These are phyloP conservation scores for Hortiboletus campestris DNA, from an alignment of 768 basidiomycete genomes.

Conservation along the genomic window DNA sequence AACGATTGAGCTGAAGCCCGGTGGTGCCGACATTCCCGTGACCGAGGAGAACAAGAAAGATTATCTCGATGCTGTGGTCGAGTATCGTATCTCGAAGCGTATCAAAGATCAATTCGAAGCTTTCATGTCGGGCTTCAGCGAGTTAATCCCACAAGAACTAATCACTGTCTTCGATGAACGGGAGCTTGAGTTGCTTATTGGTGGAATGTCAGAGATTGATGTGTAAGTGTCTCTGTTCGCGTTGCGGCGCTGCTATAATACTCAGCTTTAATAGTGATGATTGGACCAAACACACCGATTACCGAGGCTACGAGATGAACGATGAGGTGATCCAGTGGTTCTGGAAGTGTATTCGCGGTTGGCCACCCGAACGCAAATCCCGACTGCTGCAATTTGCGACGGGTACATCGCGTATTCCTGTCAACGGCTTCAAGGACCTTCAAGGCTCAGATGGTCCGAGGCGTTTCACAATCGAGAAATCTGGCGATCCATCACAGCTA, in stretches of 20 bases:
- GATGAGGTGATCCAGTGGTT: conserved; percentile 99
- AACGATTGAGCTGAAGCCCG: conserved; percentile 90
- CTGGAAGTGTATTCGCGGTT: conserved; percentile 98
- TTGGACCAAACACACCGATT: conserved; percentile 99
- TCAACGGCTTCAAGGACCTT: conserved; percentile 97
- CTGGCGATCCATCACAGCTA: conserved; percentile 92
- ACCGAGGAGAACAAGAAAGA: conserved; percentile 99
- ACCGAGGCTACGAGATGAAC: conserved; percentile 92
- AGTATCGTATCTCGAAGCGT: conserved; percentile 95
- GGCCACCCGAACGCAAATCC: conserved; percentile 98
- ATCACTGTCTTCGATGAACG: conserved; percentile 99
- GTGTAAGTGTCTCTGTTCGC: conserved; percentile 58
- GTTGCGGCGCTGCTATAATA: neutral
- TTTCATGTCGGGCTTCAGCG: conserved; percentile 99
- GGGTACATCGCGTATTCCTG: conserved; percentile 94
- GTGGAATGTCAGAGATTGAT: conserved; percentile 99
- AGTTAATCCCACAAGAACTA: conserved; percentile 95
- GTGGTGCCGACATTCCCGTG: conserved; percentile 81
- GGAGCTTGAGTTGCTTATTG: conserved; percentile 94
- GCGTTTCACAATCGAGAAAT: conserved; percentile 98
- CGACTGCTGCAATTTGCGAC: conserved; percentile 95
- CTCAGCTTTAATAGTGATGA: conserved; percentile 60
- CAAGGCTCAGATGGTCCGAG: conserved; percentile 97
- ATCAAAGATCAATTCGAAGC: conserved; percentile 99
- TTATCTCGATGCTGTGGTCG: conserved; percentile 91